A percentile compares a stretch with the other conserved stretches of the same genome.
Conservation (phyloP, 805 yeast species). For the Zygosaccharomyces siamensis region DNA sequence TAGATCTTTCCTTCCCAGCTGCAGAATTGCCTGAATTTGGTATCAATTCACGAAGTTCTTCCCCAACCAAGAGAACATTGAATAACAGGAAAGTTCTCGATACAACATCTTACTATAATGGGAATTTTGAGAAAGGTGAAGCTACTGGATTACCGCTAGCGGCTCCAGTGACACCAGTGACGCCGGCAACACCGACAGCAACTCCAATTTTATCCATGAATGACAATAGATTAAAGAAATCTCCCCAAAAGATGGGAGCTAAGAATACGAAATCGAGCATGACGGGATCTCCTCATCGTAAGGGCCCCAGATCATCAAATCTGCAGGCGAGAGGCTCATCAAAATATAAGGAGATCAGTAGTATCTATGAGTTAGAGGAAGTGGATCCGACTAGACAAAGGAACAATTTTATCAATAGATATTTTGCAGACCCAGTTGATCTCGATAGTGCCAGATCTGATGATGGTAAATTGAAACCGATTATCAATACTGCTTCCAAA, state of each 20-base stretch:
- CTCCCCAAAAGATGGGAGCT: conserved; percentile 1
- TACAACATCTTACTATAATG: not conserved
- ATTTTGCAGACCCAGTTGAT: conserved; percentile 13
- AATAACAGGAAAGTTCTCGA: conserved; percentile 11
- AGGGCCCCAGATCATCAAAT: conserved; percentile 3
- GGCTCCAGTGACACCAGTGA: not conserved
- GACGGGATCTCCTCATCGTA: conserved; percentile 4
- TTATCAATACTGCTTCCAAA: conserved; percentile 14
- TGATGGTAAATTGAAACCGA: conserved; percentile 14
- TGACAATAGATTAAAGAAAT: not conserved
- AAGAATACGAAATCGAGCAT: not conserved
- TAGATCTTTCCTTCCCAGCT: conserved; percentile 7
- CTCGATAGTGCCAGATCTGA: conserved; percentile 8
- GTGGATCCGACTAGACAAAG: conserved; percentile 2
- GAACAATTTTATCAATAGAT: conserved; percentile 7
- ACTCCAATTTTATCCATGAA: not conserved
- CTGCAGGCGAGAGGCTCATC: not conserved
- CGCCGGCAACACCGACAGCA: not conserved
- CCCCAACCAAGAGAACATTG: conserved; percentile 15
- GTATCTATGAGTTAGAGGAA: conserved; percentile 3
- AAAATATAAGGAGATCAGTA: conserved; percentile 8
- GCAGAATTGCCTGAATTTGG: conserved; percentile 7
- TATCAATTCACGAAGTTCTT: conserved; percentile 10
- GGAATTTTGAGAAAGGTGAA: conserved; percentile 1
- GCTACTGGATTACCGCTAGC: conserved; percentile 1